phyloP scores from a whole-genome alignment of 2,329 filamentous ascomycete species.

The Trichoderma breve region DNA sequence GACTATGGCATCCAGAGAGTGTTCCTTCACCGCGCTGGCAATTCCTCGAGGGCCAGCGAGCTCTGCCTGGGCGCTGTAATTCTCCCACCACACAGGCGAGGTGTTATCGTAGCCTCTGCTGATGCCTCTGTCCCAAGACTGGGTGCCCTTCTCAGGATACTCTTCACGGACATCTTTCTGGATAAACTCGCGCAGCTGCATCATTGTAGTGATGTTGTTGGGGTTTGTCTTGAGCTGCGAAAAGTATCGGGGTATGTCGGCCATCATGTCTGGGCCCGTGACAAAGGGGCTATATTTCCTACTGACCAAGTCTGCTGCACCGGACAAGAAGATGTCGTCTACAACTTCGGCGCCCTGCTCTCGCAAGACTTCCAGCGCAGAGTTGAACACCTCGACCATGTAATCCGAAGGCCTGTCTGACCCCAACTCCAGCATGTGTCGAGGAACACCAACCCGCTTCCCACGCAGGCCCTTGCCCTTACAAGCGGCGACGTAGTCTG shows the following conservation, averaged over 20 bases:
- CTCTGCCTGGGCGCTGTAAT: conserved; percentile 33
- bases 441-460: conserved; percentile 61
- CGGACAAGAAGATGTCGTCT: conserved; percentile 50
- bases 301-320: not conserved
- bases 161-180: conserved; percentile 51
- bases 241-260: conserved; percentile 55
- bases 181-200: conserved; percentile 55
- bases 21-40: conserved; percentile 26
- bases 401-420: not conserved
- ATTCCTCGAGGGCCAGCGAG: conserved; percentile 32
- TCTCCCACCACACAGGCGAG: conserved; percentile 36
- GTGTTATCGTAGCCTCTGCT: not conserved
- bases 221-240: conserved; percentile 56
- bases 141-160: conserved; percentile 57
- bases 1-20: not conserved
- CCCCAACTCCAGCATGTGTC: conserved; percentile 45
- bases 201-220: conserved; percentile 50
- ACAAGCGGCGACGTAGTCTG: conserved; percentile 61
- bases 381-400: conserved; percentile 45
- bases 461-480: conserved; percentile 51
- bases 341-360: conserved; percentile 55
- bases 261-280: conserved; percentile 51
- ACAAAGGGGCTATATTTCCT: conserved; percentile 33
- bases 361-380: conserved; percentile 50
- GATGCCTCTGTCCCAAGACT: conserved; percentile 54